Conservation (phyloP, 768 basidiomycete species). For the Tubosaeta sp. region DNA sequence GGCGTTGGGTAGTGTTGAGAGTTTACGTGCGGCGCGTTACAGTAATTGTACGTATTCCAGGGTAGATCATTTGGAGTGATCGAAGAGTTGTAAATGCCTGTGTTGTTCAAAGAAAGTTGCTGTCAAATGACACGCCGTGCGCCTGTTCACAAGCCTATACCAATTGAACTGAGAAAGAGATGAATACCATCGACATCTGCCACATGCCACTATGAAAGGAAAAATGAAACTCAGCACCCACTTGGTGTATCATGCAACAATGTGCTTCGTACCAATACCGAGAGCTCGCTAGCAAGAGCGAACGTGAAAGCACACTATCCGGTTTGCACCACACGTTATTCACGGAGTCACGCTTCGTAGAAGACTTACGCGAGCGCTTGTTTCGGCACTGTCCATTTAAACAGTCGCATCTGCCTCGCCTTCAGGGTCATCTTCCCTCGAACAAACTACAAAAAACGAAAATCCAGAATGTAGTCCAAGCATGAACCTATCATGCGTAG, state of each 20-base stretch:
- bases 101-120: background rate
- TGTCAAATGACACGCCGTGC: background rate
- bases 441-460: background rate
- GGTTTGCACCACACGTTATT: background rate
- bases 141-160: no score
- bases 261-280: no score
- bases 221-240: no score
- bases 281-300: no score
- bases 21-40: slow-evolving; percentile 47
- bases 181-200: slow-evolving; percentile 9
- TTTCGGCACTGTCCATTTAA: no score
- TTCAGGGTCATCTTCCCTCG: background rate
- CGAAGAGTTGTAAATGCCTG: slow-evolving; percentile 45
- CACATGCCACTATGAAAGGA: no score
- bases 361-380: no score
- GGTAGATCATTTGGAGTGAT: slow-evolving; percentile 36
- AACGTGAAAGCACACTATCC: no score
- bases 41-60: slow-evolving; percentile 53
- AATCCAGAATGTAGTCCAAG: background rate
- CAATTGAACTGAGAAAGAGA: background rate
- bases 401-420: no score
- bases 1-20: slow-evolving; percentile 35
- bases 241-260: background rate
- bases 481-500: background rate
- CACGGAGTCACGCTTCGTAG: background rate